Conservation (phyloP, 805 yeast species). For the Hagleromyces aurorensis region DNA sequence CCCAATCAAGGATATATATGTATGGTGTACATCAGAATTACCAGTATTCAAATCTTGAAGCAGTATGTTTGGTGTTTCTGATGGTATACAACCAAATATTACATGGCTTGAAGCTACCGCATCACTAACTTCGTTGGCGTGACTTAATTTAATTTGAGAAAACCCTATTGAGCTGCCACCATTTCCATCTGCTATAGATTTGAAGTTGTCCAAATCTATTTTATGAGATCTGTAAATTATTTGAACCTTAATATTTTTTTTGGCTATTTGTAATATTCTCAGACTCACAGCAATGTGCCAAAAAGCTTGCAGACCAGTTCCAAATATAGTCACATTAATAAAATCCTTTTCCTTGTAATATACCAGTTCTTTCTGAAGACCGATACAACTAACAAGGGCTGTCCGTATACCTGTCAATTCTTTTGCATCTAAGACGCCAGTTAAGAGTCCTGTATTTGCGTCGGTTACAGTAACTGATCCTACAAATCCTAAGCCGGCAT, state of each 20-base stretch:
- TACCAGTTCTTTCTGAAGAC: conserved; percentile 27
- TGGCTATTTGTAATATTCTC: conserved; percentile 6
- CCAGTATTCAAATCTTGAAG: conserved; percentile 23
- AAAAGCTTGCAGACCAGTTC: conserved; percentile 56
- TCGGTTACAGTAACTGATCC: conserved; percentile 49
- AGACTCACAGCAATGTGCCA: conserved; percentile 60
- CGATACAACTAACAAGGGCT: conserved; percentile 48
- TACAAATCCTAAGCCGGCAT: conserved; percentile 50
- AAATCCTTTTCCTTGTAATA: conserved; percentile 9
- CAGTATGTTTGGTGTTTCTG: conserved; percentile 41
- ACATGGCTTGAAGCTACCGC: conserved; percentile 37
- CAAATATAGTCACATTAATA: conserved; percentile 37
- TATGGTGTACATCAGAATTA: conserved; percentile 16
- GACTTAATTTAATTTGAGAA: conserved; percentile 23
- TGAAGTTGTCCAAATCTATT: conserved; percentile 42
- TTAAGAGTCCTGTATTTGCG: conserved; percentile 41
- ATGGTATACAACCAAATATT: conserved; percentile 55
- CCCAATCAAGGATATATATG: conserved; percentile 53
- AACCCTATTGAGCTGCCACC: conserved; percentile 20
- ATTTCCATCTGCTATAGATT: conserved; percentile 31
- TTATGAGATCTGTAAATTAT: conserved; percentile 32
- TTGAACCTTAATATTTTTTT: conserved; percentile 31
- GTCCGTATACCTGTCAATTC: conserved; percentile 61
- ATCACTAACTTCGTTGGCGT: conserved; percentile 10
- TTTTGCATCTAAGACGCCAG: conserved; percentile 50